phyloP scores from a whole-genome alignment of 768 basidiomycete genomes.

The Fomitopsis pulvina region DNA sequence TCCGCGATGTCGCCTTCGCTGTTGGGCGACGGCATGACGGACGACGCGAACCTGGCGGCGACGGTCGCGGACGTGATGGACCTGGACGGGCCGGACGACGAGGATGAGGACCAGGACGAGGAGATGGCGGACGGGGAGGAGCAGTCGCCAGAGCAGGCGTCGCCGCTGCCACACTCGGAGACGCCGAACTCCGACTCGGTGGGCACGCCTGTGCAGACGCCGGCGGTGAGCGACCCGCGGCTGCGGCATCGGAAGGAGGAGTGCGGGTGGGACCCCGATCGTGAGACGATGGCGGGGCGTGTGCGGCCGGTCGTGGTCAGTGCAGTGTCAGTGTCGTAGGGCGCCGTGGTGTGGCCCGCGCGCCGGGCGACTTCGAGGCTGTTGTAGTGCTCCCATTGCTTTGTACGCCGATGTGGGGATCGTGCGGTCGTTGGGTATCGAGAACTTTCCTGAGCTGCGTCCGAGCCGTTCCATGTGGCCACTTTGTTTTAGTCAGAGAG shows the following conservation, averaged over 20 bases:
- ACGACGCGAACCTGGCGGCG: not conserved
- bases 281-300: conserved; percentile 3
- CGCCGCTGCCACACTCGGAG: conserved; percentile 2
- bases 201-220: not conserved
- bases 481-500: too few species aligned
- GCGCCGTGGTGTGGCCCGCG: not conserved
- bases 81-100: conserved; percentile 24
- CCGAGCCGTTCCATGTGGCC: too few species aligned
- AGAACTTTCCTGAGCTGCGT: too few species aligned
- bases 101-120: conserved; percentile 13
- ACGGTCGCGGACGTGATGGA: conserved; percentile 34
- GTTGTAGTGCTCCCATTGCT: not conserved
- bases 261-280: conserved; percentile 9
- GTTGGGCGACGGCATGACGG: conserved; percentile 21
- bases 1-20: not conserved
- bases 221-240: conserved; percentile 12
- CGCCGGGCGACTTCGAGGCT: not conserved
- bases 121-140: conserved; percentile 15
- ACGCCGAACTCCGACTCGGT: conserved; percentile 14
- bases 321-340: not conserved
- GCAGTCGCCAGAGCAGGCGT: conserved; percentile 10
- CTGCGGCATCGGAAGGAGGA: conserved; percentile 20
- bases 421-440: too few species aligned
- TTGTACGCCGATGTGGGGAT: too few species aligned
- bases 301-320: not conserved